These are phyloP conservation scores for Bryoglossum gracile DNA, from an alignment of 495 filamentous ascomycete genomes.

Conservation along the genomic window DNA sequence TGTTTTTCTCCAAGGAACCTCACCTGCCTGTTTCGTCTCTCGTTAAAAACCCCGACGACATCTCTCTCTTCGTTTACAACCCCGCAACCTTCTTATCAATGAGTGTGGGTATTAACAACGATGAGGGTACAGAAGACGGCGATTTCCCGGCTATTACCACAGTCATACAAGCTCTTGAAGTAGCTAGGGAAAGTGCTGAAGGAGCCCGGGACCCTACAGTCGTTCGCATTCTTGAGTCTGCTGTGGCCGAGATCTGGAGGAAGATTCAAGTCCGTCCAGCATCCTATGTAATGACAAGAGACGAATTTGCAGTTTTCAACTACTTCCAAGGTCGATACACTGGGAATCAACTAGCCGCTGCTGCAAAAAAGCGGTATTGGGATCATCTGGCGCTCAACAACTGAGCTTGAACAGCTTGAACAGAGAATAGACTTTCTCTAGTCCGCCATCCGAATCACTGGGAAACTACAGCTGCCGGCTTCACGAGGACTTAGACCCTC, in stretches of 20 bases:
- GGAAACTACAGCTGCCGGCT: too few species aligned
- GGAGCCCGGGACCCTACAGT: constrained; percentile 47
- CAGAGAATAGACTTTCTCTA: too few species aligned
- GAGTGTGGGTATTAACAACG: constrained; percentile 11
- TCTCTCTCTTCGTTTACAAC: constrained; percentile 3
- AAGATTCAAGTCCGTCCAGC: constrained; percentile 51
- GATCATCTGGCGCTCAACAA: constrained; percentile 26
- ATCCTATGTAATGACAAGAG: constrained; percentile 56
- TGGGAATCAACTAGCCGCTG: constrained; percentile 32
- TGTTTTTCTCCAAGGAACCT: constrained; percentile 10
- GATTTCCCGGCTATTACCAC: constrained; percentile 6
- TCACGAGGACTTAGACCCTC: too few species aligned
- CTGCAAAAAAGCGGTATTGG: constrained; percentile 46
- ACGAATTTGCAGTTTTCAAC: constrained; percentile 76
- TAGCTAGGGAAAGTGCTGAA: constrained; percentile 58
- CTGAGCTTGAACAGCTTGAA: too few species aligned
- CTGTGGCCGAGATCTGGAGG: constrained; percentile 52
- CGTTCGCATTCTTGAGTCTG: constrained; percentile 44
- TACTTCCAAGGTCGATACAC: constrained; percentile 58
- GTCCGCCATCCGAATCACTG: too few species aligned
- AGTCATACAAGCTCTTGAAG: constrained; percentile 52
- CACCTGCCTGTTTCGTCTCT: constrained; percentile 18
- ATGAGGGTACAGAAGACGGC: constrained; percentile 9
- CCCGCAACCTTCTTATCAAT: constrained; percentile 8
- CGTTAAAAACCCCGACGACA: neutral